Evolutionary conservation across 192 early-diverging fungal species (phyloP).

Genomic region (Entomortierella beljakovae): DNA sequence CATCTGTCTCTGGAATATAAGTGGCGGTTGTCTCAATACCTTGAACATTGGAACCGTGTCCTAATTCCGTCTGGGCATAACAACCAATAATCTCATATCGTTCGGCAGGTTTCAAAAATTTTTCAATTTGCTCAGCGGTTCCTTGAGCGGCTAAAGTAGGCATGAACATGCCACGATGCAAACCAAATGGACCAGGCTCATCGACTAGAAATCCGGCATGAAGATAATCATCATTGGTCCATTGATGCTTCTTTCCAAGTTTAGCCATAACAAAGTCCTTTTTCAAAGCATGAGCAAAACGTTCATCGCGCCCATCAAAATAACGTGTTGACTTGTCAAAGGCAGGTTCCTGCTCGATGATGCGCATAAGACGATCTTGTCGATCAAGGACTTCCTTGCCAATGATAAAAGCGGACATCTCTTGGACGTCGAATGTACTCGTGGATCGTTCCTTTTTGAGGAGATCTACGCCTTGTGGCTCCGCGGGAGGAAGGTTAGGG

Average conservation of each 20-base stretch:
- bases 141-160: conserved; percentile 79
- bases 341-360: conserved; percentile 76
- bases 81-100: conserved; percentile 86
- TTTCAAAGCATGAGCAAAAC: conserved; percentile 70
- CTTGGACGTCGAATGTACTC: conserved; percentile 70
- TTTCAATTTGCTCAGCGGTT: conserved; percentile 78
- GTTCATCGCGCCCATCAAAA: conserved; percentile 75
- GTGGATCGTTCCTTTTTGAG: conserved; percentile 74
- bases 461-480: conserved; percentile 60
- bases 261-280: conserved; percentile 73
- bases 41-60: conserved; percentile 85
- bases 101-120: conserved; percentile 77
- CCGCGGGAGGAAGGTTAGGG: conserved; percentile 49
- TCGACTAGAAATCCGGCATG: conserved; percentile 66
- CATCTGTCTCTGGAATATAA: conserved; percentile 81
- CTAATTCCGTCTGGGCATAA: conserved; percentile 88
- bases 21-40: conserved; percentile 91
- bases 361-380: conserved; percentile 63
- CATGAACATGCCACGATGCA: conserved; percentile 86
- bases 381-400: conserved; percentile 67
- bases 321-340: conserved; percentile 79
- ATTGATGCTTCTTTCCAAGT: conserved; percentile 62
- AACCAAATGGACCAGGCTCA: conserved; percentile 65
- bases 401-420: conserved; percentile 76
- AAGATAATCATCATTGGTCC: conserved; percentile 58